These are phyloP conservation scores for Xylaria scruposa DNA, from an alignment of 495 filamentous ascomycete genomes.

Conservation along the genomic window DNA sequence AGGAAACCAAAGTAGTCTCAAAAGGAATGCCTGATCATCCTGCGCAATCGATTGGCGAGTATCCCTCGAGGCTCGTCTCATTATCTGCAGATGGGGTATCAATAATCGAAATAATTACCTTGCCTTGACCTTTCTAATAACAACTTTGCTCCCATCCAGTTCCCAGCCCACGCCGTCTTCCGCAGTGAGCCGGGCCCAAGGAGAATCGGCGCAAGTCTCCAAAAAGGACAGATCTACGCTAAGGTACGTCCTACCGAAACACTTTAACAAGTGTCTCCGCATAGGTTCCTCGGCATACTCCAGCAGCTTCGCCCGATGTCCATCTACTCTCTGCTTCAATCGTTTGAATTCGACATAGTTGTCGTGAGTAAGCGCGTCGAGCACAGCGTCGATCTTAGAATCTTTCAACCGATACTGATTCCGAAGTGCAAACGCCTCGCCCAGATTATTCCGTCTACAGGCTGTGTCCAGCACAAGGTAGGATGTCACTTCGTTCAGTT, in stretches of 20 bases:
- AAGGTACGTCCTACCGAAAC: constrained; percentile 82
- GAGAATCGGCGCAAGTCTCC: constrained; percentile 63
- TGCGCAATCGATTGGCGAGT: not conserved
- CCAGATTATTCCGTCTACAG: constrained; percentile 79
- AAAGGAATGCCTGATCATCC: not conserved
- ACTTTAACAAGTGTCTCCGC: constrained; percentile 76
- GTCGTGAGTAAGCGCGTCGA: constrained; percentile 75
- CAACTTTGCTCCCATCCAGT: constrained; percentile 68
- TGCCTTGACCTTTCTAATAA: constrained; percentile 65
- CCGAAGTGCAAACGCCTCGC: constrained; percentile 70
- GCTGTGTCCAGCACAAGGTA: constrained; percentile 89
- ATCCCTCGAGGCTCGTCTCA: not conserved
- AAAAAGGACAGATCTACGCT: constrained; percentile 69
- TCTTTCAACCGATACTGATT: constrained; percentile 63
- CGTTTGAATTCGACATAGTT: constrained; percentile 84
- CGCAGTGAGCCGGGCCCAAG: constrained; percentile 72
- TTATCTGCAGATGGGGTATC: constrained; percentile 35
- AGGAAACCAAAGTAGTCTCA: not conserved
- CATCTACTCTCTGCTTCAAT: constrained; percentile 73
- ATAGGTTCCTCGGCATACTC: constrained; percentile 77
- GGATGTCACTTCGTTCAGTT: constrained; percentile 76
- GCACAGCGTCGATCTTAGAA: constrained; percentile 66
- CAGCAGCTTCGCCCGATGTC: constrained; percentile 76
- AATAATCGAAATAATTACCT: constrained; percentile 38
- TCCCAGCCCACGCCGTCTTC: constrained; percentile 82